Conservation (phyloP, 257 asterid species). For the Penstemon barbatus region DNA sequence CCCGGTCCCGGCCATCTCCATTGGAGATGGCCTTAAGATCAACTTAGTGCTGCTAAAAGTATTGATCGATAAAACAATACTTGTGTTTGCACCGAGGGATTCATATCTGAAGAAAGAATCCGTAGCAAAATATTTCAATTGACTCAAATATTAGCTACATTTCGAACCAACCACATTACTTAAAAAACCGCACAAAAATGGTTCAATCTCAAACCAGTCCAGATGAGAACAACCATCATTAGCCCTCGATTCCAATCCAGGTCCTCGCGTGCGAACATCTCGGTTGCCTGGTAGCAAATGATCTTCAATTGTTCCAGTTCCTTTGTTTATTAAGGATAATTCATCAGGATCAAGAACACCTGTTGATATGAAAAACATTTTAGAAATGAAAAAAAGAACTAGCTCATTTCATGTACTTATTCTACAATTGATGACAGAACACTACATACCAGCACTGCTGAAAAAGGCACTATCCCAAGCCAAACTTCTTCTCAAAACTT, state of each 20-base stretch:
- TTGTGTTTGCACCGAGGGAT: too few species aligned
- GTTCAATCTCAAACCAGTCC: constrained; percentile 32
- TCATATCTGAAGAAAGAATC: too few species aligned
- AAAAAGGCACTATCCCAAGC: constrained; percentile 78
- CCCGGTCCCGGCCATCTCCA: too few species aligned
- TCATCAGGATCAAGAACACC: constrained; percentile 72
- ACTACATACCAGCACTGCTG: constrained; percentile 47
- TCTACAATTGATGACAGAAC: neutral
- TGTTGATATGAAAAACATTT: constrained; percentile 21
- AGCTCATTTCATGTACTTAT: neutral
- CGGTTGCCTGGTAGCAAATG: constrained; percentile 25
- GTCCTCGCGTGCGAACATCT: constrained; percentile 33
- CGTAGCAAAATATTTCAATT: too few species aligned
- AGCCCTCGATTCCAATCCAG: constrained; percentile 22
- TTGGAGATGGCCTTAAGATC: too few species aligned
- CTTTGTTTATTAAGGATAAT: constrained; percentile 51
- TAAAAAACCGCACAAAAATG: neutral
- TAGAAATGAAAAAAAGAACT: neutral
- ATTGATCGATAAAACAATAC: too few species aligned
- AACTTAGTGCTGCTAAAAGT: too few species aligned
- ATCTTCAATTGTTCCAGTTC: constrained; percentile 29
- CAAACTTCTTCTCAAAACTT: constrained; percentile 61
- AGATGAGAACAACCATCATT: constrained; percentile 3
- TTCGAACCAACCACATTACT: too few species aligned
- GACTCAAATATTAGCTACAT: too few species aligned